A percentile compares a stretch with the other conserved stretches of the same genome.
phyloP scores from a whole-genome alignment of 225 moss, liverwort and hornwort species.

The Sphagnum contortum region DNA sequence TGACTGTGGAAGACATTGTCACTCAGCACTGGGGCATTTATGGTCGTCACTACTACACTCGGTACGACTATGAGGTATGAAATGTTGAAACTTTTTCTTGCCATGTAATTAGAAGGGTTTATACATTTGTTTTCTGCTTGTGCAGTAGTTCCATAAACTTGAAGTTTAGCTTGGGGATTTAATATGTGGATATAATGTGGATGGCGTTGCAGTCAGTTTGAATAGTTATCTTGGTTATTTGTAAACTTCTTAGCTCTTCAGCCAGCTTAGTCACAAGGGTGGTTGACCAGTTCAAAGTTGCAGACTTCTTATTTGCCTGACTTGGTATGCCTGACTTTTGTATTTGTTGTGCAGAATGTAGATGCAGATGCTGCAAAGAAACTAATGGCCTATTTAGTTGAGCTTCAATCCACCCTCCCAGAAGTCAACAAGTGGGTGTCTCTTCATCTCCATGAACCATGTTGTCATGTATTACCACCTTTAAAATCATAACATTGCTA shows the following conservation, averaged over 20 bases:
- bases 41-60: constrained; percentile 93
- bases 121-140: too few relatives aligned
- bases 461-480: too few relatives aligned
- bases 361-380: constrained; percentile 87
- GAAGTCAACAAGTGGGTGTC: constrained; percentile 58
- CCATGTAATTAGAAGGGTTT: too few relatives aligned
- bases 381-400: constrained; percentile 81
- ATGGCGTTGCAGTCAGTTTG: too few relatives aligned
- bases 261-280: neutral
- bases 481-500: too few relatives aligned
- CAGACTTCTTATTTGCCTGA: neutral
- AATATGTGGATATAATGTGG: too few relatives aligned
- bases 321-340: neutral
- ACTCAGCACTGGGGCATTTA: constrained; percentile 82
- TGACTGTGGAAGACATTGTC: constrained; percentile 86
- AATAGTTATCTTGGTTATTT: too few relatives aligned
- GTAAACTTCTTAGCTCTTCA: neutral
- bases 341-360: constrained; percentile 49
- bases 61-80: constrained; percentile 91
- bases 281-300: neutral
- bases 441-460: too few relatives aligned
- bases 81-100: too few relatives aligned
- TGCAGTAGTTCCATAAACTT: too few relatives aligned
- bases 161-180: too few relatives aligned
- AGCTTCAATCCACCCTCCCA: constrained; percentile 63